These are phyloP conservation scores for Leccinum huronense DNA, from an alignment of 1,284 basidiomycete genomes.

Conservation along the genomic window DNA sequence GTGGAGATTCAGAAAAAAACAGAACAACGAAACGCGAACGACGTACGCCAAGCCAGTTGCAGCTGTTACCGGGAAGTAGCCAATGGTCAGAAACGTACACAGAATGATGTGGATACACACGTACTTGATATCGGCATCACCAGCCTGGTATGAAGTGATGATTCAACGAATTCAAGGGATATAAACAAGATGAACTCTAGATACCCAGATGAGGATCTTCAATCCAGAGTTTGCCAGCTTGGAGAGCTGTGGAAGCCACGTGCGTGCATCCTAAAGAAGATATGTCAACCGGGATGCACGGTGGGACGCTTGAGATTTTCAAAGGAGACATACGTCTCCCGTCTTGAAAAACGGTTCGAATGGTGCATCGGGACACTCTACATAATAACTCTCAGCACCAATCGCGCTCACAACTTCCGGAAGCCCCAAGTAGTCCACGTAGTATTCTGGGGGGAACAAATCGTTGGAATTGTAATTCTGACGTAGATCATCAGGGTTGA, in stretches of 20 bases:
- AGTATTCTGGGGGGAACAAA: slow-evolving; percentile 57
- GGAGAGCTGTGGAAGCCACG: slow-evolving; percentile 51
- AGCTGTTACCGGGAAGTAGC: too few species aligned
- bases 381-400: slow-evolving; percentile 50
- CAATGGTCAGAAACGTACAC: too few species aligned
- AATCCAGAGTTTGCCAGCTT: slow-evolving; percentile 52
- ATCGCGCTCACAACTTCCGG: slow-evolving; percentile 42
- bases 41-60: too few species aligned
- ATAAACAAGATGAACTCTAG: slow-evolving; percentile 8
- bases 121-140: slow-evolving; percentile 64
- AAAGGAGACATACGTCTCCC: slow-evolving; percentile 32
- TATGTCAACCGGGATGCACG: slow-evolving; percentile 19
- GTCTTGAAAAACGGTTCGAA: slow-evolving; percentile 41
- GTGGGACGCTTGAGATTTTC: neutral
- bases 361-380: slow-evolving; percentile 46
- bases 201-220: slow-evolving; percentile 61
- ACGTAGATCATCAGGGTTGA: slow-evolving; percentile 55
- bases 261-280: slow-evolving; percentile 48
- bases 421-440: slow-evolving; percentile 45
- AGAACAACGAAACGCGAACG: too few species aligned
- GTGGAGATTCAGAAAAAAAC: too few species aligned
- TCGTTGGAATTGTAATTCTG: too few species aligned
- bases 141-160: slow-evolving; percentile 42
- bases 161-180: neutral
- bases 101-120: too few species aligned